Evolutionary conservation across 2,329 filamentous ascomycete species (phyloP), one percentile per base, ranked within the genome.

Genomic region (Botrytis medusae): DNA sequence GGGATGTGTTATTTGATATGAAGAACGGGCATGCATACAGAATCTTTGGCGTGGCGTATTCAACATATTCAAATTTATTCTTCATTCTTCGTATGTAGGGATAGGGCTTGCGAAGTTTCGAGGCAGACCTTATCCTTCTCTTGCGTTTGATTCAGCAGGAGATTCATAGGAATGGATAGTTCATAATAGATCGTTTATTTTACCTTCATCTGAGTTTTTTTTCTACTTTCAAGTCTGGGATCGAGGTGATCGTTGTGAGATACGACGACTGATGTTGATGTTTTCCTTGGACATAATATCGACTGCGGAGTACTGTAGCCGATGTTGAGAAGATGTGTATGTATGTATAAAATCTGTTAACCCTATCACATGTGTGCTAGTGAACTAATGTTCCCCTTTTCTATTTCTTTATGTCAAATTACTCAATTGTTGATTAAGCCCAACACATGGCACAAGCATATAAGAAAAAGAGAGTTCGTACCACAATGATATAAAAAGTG

Each of bases 131-230:
- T n/a, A 4, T 62, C 9, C 10, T 42, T 40, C 60, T 62, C 60
- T 18, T 62, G 37, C 60, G 14, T 62, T 37, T 25, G n/a, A 29
- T 61, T 46, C 10, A 46, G 61, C 40, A 37, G 22, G 48, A 57
- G 48, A 68, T 29, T 32, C 18, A 44, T 8, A 57, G 48, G 34
- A 32, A 68, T 68, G 65, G 48, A 68, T 68, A 68, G 48, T 68
- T 68, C 65, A 42, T 32, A 68, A 57, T 68, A 68, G 65, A 57
- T 54, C 25, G 65, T 57, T 68, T 40, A 54, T 20, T 54, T 68
- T 40, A 25, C 16, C 25, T 18, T 22, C 9, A 22, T 40, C 34
- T 40, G 46, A 54, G 22, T 20, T 54, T 4, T 1, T 48, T 22
- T 34, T 34, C 4, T 3, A 10, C 7, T 22, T 14, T 25, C 10